Evolutionary conservation across 192 early-diverging fungal genomes (phyloP), one percentile per base, ranked within the genome.

Genomic region (Coemansia sp.): DNA sequence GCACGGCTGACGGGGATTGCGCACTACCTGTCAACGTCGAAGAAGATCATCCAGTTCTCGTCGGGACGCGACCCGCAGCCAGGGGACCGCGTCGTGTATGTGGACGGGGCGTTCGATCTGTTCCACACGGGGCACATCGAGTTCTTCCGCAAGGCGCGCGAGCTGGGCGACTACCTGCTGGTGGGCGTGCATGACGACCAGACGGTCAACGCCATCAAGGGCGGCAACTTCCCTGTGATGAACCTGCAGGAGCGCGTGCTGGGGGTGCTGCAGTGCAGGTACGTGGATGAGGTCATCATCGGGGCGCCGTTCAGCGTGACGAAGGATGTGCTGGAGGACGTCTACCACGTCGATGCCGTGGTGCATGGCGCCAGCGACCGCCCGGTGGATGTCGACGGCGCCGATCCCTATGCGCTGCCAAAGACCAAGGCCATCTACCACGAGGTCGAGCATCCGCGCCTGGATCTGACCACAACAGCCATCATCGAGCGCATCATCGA

Each of bases 61-160:
- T 87, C 92, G 55, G 88, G 87, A 27, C 74, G 81, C 34, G 90
- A 93, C 65, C 92, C 94, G 14, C 80, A 84, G 65, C 67, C 86
- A 0, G 83, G 79, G 22, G 94, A 95, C 70, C 87, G 84, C 57
- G 86, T 95, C 17, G 87, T 98, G 25, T 98, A 98, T 72, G 94
- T 98, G 11, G 94, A 98, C 65, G 96, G 96, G 20, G 91, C 92
- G 14, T 98, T 96, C 81, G 96, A 98, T 64, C 73, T 98, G 61
- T 98, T 98, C 86, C 96, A 96, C 69, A 87, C 89, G 4, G 92
- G 93, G n/a, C 96, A 98, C 70, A 91, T 94, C 65, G 91, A 95
- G 72, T 95, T 96, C 79, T 78, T 98, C 68, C 88, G 87, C 66
- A 85, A 89, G 61, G 94, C 92, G 27, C 92, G 87, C 62, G 86